Conservation (phyloP, 2,329 filamentous ascomycete genomes). For the Coniochaeta sp. region DNA sequence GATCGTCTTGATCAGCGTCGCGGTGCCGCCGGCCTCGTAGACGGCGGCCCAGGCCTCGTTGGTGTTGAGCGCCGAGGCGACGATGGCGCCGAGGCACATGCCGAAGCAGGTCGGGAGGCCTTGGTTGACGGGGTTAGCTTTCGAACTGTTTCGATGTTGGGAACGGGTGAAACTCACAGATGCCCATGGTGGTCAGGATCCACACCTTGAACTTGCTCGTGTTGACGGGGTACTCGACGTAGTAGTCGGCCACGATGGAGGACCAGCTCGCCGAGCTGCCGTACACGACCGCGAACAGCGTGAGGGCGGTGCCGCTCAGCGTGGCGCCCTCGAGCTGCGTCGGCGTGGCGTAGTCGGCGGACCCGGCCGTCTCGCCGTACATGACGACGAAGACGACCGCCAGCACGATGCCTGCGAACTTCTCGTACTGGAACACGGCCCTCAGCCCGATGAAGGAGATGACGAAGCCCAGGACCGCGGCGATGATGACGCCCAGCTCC, state of each 20-base stretch:
- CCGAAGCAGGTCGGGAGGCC: slow-evolving; percentile 39
- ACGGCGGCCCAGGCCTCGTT: slow-evolving; percentile 28
- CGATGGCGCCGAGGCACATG: slow-evolving; percentile 36
- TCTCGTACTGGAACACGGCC: slow-evolving; percentile 40
- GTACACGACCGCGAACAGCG: slow-evolving; percentile 32
- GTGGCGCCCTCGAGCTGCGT: slow-evolving; percentile 25
- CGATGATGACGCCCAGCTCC: slow-evolving; percentile 44
- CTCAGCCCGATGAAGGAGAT: slow-evolving; percentile 45
- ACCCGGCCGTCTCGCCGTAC: slow-evolving; percentile 34
- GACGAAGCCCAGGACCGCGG: slow-evolving; percentile 37
- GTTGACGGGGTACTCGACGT: slow-evolving; percentile 38
- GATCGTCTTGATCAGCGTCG: slow-evolving; percentile 34
- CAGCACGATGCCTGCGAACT: slow-evolving; percentile 39
- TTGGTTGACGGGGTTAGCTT: too few relatives aligned
- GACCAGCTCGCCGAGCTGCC: slow-evolving; percentile 37
- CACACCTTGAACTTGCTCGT: slow-evolving; percentile 38
- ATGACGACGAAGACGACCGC: slow-evolving; percentile 41
- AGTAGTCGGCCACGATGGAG: slow-evolving; percentile 36
- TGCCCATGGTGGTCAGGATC: slow-evolving; percentile 37
- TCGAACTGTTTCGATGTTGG: too few relatives aligned
- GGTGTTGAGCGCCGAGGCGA: slow-evolving; percentile 32
- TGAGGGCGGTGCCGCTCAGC: slow-evolving; percentile 31
- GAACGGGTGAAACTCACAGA: slow-evolving; percentile 18
- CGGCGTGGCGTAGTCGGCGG: slow-evolving; percentile 22
- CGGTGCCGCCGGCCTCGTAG: slow-evolving; percentile 31